Evolutionary conservation across 169 alveolate species (phyloP).

Genomic region (Neospora caninum): DNA sequence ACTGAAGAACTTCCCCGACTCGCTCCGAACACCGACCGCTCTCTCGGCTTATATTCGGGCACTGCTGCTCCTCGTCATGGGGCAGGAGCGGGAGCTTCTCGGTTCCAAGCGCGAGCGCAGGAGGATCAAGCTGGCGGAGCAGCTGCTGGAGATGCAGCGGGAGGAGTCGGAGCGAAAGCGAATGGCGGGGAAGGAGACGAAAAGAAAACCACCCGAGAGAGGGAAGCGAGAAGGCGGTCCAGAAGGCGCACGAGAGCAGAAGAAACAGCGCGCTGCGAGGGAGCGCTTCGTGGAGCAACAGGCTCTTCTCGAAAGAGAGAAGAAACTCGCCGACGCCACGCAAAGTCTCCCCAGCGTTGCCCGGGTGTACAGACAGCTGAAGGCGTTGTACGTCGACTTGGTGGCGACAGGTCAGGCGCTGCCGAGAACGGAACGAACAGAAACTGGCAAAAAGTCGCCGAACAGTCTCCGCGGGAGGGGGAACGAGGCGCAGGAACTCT

Average conservation of each 20-base stretch:
- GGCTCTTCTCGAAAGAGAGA: conserved; percentile 10
- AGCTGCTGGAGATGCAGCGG: neutral
- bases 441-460: no score
- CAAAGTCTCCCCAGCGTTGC: conserved; percentile 22
- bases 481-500: neutral
- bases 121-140: neutral
- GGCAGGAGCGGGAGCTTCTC: neutral
- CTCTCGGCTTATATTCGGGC: conserved; percentile 26
- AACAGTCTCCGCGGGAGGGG: no score
- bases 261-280: neutral
- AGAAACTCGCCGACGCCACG: neutral
- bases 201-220: neutral
- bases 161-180: neutral
- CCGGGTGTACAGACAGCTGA: neutral
- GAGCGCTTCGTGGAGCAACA: neutral
- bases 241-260: neutral
- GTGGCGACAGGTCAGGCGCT: neutral
- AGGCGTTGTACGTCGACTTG: conserved; percentile 9
- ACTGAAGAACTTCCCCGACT: neutral
- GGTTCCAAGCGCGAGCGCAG: neutral
- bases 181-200: neutral
- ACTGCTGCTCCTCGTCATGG: neutral
- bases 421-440: no score
- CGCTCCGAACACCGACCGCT: neutral
- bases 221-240: no score